Evolutionary conservation across 1,284 basidiomycete genomes (phyloP), one percentile per base, ranked within the genome.

Genomic region (Inonotus hispidus): DNA sequence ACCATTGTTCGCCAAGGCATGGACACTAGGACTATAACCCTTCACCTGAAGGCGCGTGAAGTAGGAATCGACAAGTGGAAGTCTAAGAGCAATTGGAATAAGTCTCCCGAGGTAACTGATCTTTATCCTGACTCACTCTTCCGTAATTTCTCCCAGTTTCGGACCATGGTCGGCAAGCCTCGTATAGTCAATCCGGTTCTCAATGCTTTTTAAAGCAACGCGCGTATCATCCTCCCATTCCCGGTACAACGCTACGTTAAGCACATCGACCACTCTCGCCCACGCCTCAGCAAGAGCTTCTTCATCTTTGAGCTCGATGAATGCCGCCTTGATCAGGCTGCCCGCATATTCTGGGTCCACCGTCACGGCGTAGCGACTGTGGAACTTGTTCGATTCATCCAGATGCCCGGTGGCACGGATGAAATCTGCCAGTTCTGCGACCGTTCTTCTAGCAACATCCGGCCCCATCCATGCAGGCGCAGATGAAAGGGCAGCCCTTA

Each of bases 1-100:
- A 6, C 96, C 96, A 69, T 99, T 99, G 75, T 98, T 98, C 4
- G 96, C 96, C 32, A 98, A 76, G 0, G 91, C 88, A 68, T 95
- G 90, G 8, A 83, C 78, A 21, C 80, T 71, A 1, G 88, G 84
- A 61, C 94, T 85, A 63, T 80, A 77, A 53, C 83, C 80, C 55
- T 83, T 74, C 1, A 82, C 82, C 23, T 75, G 78, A 5, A 96
- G 72, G 47, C 93, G 88, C 1, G 94, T 97, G 73, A 98, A 98
- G 74, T 96, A 95, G 1, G 82, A 76, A 70, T 97, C 95, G 49
- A 93, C 87, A 39, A 98, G 77, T 16, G 94, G 93, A 29, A 79
- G 80, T 37, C 93, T 95, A 64, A 13, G 11, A 56, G 46, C 14
- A 52, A 4, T 2, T 21, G 16, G 41, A n/a, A 7, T 43, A 10